Evolutionary conservation across 169 alveolate species (phyloP).

Genomic region (Plasmodium cynomolgi): DNA sequence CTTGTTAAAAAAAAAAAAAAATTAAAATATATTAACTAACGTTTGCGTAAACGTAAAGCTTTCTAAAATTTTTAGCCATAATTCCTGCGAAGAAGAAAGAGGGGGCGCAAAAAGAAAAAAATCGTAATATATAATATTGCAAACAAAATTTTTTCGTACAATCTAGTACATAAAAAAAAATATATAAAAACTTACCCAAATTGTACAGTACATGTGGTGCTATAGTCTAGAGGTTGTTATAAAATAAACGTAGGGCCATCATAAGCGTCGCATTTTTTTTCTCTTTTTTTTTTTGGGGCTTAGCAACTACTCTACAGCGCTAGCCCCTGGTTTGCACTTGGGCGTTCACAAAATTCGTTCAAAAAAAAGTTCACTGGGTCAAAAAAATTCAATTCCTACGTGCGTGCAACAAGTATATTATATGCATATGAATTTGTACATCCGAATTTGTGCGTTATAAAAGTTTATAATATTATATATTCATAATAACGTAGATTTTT

Average conservation of each 20-base stretch:
- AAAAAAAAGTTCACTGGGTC: neutral
- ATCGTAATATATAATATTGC: neutral
- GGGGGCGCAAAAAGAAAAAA: neutral
- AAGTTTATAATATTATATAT: neutral
- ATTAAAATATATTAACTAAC: neutral
- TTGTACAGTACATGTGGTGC: neutral
- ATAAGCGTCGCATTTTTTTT: neutral
- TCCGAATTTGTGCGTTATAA: neutral
- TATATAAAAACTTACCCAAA: neutral
- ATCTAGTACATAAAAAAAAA: neutral
- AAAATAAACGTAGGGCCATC: neutral
- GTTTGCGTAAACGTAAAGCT: neutral
- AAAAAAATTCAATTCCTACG: neutral
- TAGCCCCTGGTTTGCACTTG: neutral
- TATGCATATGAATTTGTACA: neutral
- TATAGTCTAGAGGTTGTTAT: neutral
- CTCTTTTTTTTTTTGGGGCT: neutral
- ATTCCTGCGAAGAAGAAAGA: neutral
- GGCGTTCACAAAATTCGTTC: neutral
- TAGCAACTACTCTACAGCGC: neutral
- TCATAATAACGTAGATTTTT: neutral
- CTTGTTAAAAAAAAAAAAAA: neutral
- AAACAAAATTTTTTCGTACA: neutral
- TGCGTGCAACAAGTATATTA: neutral
- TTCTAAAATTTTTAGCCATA: neutral